phyloP scores from a whole-genome alignment of 2,329 filamentous ascomycete genomes.

The Arthrobotrys megalospora region DNA sequence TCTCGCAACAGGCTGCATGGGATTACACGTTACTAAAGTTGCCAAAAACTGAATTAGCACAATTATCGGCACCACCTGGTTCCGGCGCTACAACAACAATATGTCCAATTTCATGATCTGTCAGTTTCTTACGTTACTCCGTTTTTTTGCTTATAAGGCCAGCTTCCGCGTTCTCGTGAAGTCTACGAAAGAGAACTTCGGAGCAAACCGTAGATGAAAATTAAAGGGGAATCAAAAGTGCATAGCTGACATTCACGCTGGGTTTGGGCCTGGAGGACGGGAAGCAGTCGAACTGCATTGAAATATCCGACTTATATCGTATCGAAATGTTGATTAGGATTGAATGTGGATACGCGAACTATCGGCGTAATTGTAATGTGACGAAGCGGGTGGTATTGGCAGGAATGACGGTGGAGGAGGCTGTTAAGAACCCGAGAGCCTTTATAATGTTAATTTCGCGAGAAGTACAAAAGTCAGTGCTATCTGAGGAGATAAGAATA shows the following conservation, averaged over 20 bases:
- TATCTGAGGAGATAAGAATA: conserved; percentile 9
- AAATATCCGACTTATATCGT: conserved; percentile 4
- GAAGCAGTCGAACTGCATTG: neutral
- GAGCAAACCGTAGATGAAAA: neutral
- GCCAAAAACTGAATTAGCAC: neutral
- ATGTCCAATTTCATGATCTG: neutral
- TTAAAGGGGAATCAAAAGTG: neutral
- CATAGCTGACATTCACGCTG: neutral
- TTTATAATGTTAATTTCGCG: neutral
- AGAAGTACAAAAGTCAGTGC: neutral
- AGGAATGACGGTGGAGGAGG: neutral
- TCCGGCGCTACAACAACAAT: neutral
- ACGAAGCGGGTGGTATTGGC: neutral
- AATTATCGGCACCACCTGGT: too few relatives aligned
- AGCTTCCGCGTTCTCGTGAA: neutral
- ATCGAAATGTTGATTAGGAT: too few relatives aligned
- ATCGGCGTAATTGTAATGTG: neutral
- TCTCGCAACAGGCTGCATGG: neutral
- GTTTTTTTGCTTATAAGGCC: neutral
- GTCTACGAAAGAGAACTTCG: conserved; percentile 8
- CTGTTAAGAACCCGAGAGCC: neutral
- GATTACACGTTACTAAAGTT: neutral
- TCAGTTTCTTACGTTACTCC: neutral
- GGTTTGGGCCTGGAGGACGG: neutral
- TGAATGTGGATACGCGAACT: conserved; percentile 1